Percentiles rank a stretch among this genome's conserved stretches.
phyloP scores from a whole-genome alignment of 495 filamentous ascomycete genomes.

The Neurospora sp. region DNA sequence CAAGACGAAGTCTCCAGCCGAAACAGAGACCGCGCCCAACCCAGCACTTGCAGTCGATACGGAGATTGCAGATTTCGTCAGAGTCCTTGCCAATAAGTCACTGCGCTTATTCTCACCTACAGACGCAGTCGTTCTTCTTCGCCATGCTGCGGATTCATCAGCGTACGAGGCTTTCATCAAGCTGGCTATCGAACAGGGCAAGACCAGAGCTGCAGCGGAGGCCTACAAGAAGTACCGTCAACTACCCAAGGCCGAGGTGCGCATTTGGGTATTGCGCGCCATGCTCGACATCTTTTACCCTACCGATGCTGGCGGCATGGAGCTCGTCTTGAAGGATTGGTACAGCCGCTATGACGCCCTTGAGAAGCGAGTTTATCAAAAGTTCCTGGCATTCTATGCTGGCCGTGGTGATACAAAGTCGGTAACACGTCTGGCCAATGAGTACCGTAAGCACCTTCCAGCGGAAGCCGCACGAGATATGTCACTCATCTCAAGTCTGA shows the following conservation, averaged over 20 bases:
- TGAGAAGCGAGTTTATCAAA: conserved; percentile 34
- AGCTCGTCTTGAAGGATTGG: conserved; percentile 47
- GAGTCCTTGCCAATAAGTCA: conserved; percentile 8
- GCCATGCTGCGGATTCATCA: conserved; percentile 13
- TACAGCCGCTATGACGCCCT: conserved; percentile 28
- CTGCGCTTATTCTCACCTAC: conserved; percentile 7
- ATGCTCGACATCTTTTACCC: conserved; percentile 28
- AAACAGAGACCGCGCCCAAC: background rate
- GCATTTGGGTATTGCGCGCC: conserved; percentile 4
- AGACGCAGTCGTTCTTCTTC: conserved; percentile 18
- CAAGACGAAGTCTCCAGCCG: background rate
- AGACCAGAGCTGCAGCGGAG: conserved; percentile 15
- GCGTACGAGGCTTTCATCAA: conserved; percentile 24
- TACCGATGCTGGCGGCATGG: conserved; percentile 32
- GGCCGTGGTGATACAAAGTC: conserved; percentile 40
- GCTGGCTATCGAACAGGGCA: conserved; percentile 5
- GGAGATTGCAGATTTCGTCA: conserved; percentile 6
- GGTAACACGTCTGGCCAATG: conserved; percentile 47
- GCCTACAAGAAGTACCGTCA: conserved; percentile 28
- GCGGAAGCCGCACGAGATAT: conserved; percentile 28
- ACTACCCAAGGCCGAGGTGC: conserved; percentile 12
- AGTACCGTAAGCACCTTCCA: conserved; percentile 29
- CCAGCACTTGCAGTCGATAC: background rate
- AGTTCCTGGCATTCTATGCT: conserved; percentile 43
- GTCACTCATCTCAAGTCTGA: conserved; percentile 32